Conservation (phyloP, 805 yeast genomes). For the Saturnispora quitensis region DNA sequence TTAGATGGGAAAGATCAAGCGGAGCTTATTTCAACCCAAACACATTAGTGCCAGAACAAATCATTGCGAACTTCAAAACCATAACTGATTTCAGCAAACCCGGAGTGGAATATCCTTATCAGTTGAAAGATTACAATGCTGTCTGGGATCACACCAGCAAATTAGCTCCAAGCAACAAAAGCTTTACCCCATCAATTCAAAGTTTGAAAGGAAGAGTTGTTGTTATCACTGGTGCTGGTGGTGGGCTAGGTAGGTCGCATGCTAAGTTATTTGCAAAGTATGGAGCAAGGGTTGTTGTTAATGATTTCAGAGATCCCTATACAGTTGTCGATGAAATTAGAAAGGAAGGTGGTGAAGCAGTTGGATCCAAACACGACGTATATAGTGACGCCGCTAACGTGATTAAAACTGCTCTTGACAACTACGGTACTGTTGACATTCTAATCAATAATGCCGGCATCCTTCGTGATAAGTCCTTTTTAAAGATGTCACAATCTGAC, state of each 20-base stretch:
- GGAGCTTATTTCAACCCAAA: conserved; percentile 78
- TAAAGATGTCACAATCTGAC: conserved; percentile 72
- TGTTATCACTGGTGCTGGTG: conserved; percentile 89
- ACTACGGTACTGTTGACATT: conserved; percentile 77
- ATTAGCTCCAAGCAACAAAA: conserved; percentile 51
- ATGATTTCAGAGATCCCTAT: conserved; percentile 74
- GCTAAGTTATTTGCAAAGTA: conserved; percentile 77
- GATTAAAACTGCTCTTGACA: conserved; percentile 64
- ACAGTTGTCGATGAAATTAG: conserved; percentile 67
- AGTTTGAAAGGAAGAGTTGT: conserved; percentile 79
- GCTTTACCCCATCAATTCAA: conserved; percentile 33
- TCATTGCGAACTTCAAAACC: conserved; percentile 55
- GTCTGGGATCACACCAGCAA: conserved; percentile 44
- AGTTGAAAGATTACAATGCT: conserved; percentile 60
- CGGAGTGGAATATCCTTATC: conserved; percentile 56
- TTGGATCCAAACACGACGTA: conserved; percentile 77
- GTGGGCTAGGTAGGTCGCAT: conserved; percentile 88
- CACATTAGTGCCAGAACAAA: conserved; percentile 76
- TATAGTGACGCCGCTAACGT: conserved; percentile 65
- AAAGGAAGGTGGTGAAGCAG: conserved; percentile 61
- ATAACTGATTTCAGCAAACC: conserved; percentile 55
- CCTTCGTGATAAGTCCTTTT: conserved; percentile 78
- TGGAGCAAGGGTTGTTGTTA: conserved; percentile 93
- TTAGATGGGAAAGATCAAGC: conserved; percentile 89
- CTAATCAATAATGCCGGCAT: conserved; percentile 93